Evolutionary conservation across 495 filamentous ascomycete genomes (phyloP), one percentile per base, ranked within the genome.

Genomic region (Penicilliopsis zonata): DNA sequence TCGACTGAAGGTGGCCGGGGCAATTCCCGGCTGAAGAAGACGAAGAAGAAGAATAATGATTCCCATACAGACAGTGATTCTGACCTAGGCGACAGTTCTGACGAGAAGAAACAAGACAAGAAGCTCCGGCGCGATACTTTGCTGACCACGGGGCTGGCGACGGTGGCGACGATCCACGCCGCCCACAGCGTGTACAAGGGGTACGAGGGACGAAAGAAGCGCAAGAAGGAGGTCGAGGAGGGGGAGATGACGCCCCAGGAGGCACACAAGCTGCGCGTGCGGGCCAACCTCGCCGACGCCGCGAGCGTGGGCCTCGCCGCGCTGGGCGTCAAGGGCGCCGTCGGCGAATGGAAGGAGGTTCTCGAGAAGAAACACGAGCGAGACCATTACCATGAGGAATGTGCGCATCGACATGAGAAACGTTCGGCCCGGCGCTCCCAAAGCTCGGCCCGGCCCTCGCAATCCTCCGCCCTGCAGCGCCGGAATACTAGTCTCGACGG

Each of bases 161-260:
- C 78, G 32, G 79, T 92, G 37, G 86, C 86, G 34, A 90, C 86
- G 22, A 85, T 93, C 39, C 86, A 92, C 57, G 84, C 85, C 28
- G 83, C 79, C 5, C 79, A 92, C 51, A 75, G 68, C 35, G 68
- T 93, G 34, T 82, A 87, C 57, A 66, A 70, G 40, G 80, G 72
- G 46, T 69, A 87, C 61, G 78, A 82, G 53, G 78, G 79, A 43
- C 73, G 80, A 23, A 70, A 86, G 31, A 59, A 76, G 38, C 67
- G 83, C 38, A 65, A 74, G 40, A 71, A 80, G 47, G 69, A 76
- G 32, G 71, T 93, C 13, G 64, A 65, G 20, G 76, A 87, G 42
- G 84, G 84, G 18, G 67, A 78, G 40, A 76, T 94, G 49, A 72
- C 74, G 6, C 63, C 69, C 0, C 73, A 85, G 36, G 74, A 90